Conservation (phyloP, 23 red algal species). For the Gracilaria vermiculophylla region DNA sequence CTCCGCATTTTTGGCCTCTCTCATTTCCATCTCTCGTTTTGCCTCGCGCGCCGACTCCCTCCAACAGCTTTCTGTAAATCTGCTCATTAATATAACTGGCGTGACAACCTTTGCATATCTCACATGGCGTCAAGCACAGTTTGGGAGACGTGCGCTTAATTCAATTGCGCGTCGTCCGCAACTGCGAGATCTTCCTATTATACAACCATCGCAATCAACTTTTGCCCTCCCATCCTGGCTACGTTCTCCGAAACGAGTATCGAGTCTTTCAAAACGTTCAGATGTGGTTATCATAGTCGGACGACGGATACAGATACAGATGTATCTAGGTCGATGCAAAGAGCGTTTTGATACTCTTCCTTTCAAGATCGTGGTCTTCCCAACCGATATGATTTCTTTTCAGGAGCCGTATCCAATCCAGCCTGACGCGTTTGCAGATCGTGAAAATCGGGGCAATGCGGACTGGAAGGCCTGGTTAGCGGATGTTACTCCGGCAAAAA, state of each 20-base stretch:
- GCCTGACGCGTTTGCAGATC: constrained; percentile 16
- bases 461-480: constrained; percentile 57
- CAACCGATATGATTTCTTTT: not conserved
- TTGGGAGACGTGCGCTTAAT: constrained; percentile 53
- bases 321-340: constrained; percentile 1
- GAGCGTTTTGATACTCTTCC: not conserved
- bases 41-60: not conserved
- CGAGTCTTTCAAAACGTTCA: not conserved
- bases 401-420: not conserved
- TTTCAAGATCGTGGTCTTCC: not conserved
- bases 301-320: not conserved
- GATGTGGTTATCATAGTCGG: constrained; percentile 35
- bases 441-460: constrained; percentile 4
- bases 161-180: constrained; percentile 48
- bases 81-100: constrained; percentile 20
- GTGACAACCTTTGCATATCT: constrained; percentile 37
- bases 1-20: constrained; percentile 29
- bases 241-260: not conserved
- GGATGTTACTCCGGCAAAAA: constrained; percentile 6
- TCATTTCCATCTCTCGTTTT: constrained; percentile 34
- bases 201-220: not conserved
- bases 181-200: constrained; percentile 37
- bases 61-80: constrained; percentile 3
- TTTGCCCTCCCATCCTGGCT: not conserved
- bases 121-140: constrained; percentile 54